Conservation (phyloP, 768 basidiomycete species). For the Suillus ampliporus region DNA sequence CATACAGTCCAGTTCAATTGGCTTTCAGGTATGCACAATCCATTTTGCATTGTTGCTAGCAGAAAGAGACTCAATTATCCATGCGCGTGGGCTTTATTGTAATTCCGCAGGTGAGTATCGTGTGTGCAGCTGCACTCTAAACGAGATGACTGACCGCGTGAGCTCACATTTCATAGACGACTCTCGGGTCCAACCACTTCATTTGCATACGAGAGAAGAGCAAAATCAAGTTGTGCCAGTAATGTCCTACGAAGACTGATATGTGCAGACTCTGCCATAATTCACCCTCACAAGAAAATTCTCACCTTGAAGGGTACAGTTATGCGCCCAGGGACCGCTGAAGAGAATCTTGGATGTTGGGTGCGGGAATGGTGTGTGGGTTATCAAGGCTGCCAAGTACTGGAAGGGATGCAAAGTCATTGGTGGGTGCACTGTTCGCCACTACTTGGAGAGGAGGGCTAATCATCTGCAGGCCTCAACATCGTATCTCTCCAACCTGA, state of each 20-base stretch:
- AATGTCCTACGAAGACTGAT: conserved; percentile 96
- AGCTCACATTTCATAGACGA: conserved; percentile 60
- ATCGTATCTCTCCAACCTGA: conserved; percentile 76
- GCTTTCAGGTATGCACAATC: conserved; percentile 81
- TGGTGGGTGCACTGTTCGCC: not conserved
- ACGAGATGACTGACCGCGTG: not conserved
- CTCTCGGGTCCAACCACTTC: conserved; percentile 97
- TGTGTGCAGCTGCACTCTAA: not conserved
- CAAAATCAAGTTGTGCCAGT: conserved; percentile 97
- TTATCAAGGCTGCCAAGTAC: conserved; percentile 62
- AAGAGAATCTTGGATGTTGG: conserved; percentile 63
- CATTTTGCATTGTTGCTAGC: conserved; percentile 15
- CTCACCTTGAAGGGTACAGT: conserved; percentile 85
- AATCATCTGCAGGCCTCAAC: conserved; percentile 64
- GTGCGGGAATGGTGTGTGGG: conserved; percentile 80
- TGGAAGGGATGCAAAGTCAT: conserved; percentile 57
- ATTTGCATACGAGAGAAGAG: conserved; percentile 97
- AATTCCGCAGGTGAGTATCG: conserved; percentile 28
- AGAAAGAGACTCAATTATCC: conserved; percentile 6
- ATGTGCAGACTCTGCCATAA: conserved; percentile 98
- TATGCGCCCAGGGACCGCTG: not conserved
- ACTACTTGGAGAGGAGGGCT: not conserved
- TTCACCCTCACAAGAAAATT: conserved; percentile 97
- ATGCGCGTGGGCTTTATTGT: conserved; percentile 32
- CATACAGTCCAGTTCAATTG: conserved; percentile 95